Evolutionary conservation across 2,329 filamentous ascomycete genomes (phyloP), one percentile per base, ranked within the genome.

Genomic region (Trichoderma sp.): DNA sequence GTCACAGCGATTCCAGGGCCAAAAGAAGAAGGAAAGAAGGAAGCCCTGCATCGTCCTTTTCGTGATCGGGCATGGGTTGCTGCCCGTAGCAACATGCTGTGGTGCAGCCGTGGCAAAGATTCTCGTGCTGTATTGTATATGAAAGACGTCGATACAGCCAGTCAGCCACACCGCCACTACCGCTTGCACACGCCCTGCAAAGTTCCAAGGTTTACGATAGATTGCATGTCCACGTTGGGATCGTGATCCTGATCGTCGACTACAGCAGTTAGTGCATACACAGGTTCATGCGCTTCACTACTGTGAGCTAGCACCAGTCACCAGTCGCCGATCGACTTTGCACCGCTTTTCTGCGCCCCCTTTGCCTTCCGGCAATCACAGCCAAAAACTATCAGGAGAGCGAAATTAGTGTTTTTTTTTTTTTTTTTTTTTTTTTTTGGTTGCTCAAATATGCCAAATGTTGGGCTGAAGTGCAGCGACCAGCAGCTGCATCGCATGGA

Each of bases 201-300:
- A n/a, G n/a, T n/a, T 65, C 11, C 52, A 21, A n/a, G 16, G 63
- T 66, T 58, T 59, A n/a, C 63, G 54, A 66, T 66, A 66, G 18
- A 66, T 66, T 66, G 37, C 52, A 56, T 56, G 63, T 11, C 63
- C 63, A 56, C 63, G 37, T 58, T 66, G 43, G 54, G 63, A 66
- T 66, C 63, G 63, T 66, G 52, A 66, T 66, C 63, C 56, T 56
- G 63, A 66, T 66, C 63, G 63, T 51, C 63, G 39, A 49, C 63
- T 66, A 66, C 39, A 34, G 32, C 14, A 34, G 32, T 34, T 21
- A 58, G 63, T 18, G 54, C 63, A 66, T 49, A 51, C 37, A 49
- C 21, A 7, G 3, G 39, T 66, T 58, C 63, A 66, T 58, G 52
- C 52, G 16, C 32, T 43, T 21, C 54, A 58, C 56, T 58, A 39